These are phyloP conservation scores for Ampelomyces quisqualis DNA, from an alignment of 2,329 filamentous ascomycete species.

Conservation along the genomic window DNA sequence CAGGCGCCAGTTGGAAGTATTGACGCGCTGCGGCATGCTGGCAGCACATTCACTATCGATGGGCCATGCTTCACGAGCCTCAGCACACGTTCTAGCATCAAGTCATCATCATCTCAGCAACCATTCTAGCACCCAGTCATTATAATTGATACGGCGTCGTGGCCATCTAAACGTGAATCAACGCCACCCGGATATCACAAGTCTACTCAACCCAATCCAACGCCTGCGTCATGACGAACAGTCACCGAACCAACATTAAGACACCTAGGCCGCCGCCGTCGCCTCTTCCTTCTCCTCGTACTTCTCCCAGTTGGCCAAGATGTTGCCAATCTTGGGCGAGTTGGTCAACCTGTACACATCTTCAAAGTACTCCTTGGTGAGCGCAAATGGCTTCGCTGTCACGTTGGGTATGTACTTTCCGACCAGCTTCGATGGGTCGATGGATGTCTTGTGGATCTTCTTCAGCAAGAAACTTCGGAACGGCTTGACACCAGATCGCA, in stretches of 20 bases:
- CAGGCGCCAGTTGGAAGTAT: background rate
- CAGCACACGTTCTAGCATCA: too few relatives aligned
- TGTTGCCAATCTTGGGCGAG: conserved; percentile 70
- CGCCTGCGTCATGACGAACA: conserved; percentile 9
- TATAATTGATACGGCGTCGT: conserved; percentile 2
- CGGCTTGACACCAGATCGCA: conserved; percentile 96
- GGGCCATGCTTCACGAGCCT: too few relatives aligned
- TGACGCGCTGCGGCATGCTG: background rate
- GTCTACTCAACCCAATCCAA: conserved; percentile 13
- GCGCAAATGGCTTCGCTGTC: conserved; percentile 89
- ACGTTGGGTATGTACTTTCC: conserved; percentile 99
- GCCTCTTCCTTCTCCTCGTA: conserved; percentile 47
- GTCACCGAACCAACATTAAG: background rate
- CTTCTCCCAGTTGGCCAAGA: conserved; percentile 73
- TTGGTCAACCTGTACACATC: conserved; percentile 96
- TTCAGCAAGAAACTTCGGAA: conserved; percentile 98
- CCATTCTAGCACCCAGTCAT: too few relatives aligned
- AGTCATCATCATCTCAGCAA: too few relatives aligned
- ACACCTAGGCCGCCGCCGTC: conserved; percentile 9
- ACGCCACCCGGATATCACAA: conserved; percentile 17
- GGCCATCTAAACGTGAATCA: background rate
- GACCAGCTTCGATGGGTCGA: conserved; percentile 93
- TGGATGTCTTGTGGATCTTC: conserved; percentile 99
- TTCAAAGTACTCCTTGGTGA: conserved; percentile 99
- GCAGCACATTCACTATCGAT: background rate